Percentiles rank a stretch among this genome's conserved stretches.
phyloP scores from a whole-genome alignment of 108 stramenopile species.

The Fistulifera solaris region DNA sequence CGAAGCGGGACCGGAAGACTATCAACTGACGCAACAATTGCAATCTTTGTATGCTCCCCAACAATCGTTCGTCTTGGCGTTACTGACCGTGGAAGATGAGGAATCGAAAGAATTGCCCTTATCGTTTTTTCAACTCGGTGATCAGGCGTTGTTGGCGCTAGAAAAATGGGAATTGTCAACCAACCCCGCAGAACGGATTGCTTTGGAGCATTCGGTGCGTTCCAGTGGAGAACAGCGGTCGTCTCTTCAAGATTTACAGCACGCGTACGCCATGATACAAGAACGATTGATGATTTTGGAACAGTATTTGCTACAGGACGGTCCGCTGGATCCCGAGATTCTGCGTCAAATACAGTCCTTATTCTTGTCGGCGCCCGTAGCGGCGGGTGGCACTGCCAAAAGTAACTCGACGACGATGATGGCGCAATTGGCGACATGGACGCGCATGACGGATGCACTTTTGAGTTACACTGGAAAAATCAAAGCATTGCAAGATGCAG shows the following conservation, averaged over 20 bases:
- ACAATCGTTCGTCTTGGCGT: conserved; percentile 24
- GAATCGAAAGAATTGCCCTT: conserved; percentile 40
- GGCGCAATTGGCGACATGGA: conserved; percentile 39
- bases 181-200: conserved; percentile 64
- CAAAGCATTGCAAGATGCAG: conserved; percentile 15
- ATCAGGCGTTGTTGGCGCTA: conserved; percentile 37
- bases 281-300: conserved; percentile 45
- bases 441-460: conserved; percentile 47
- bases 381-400: conserved; percentile 17
- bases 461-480: conserved; percentile 67
- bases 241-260: conserved; percentile 11
- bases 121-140: conserved; percentile 37
- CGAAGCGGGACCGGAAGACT: conserved; percentile 45
- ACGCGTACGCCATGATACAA: conserved; percentile 42
- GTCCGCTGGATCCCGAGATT: conserved; percentile 9
- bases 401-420: conserved; percentile 16
- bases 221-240: not conserved
- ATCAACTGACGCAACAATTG: conserved; percentile 31
- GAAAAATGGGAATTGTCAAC: conserved; percentile 56
- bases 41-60: conserved; percentile 18
- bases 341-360: conserved; percentile 23
- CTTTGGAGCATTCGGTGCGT: conserved; percentile 65
- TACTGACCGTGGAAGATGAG: conserved; percentile 22
- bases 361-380: conserved; percentile 18
- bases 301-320: conserved; percentile 34